Base-by-base conservation (phyloP, 352 stramenopile species). In the Hyaloperonospora arabidopsidis region DNA sequence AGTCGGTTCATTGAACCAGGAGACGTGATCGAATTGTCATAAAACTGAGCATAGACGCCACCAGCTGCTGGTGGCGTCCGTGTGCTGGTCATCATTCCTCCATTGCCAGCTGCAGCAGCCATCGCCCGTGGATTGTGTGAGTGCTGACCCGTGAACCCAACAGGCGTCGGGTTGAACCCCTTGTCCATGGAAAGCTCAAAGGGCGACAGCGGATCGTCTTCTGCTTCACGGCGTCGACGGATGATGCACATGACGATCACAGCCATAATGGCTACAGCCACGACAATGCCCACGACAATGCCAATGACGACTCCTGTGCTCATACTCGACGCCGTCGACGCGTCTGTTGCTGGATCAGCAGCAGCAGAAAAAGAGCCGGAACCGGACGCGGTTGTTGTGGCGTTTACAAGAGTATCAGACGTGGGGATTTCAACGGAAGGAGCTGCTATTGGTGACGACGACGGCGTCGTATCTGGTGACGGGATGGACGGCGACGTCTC, bases 131-230 rank as follows among this genome's bases (percentile, higher is more conserved):
- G 59, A 52, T 75, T 77, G 64, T 81, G 77, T 49, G 59, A 59
- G 53, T 70, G 70, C 50, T 78, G 66, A n/a, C 54, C 57, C 29
- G 45, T 65, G 39, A 69, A 76, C 47, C 43, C 60, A 12, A 44
- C 57, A 1, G 65, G 65, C 13, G 62, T 74, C n/a, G 63, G 62
- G 38, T 63, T 69, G 67, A 85, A 87, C 32, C 74, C 74, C 74
- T 90, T 90, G 68, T 90, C 80, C 78, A 90, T 87, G 29, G 80
- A 90, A 29, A 90, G 69, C 65, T 90, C 78, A 48, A 90, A 90
- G 2, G 80, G 80, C 61, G 80, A 90, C 47, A 90, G 56, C 52
- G 80, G 80, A 48, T 90, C 80, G 51, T 90, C 80, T 28, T 90
- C 76, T 5, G 62, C 49, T 14, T 88, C 75, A 32, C 72, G 72